These are phyloP conservation scores for Colletotrichum theobromicola DNA, from an alignment of 2,329 filamentous ascomycete species.

Conservation along the genomic window DNA sequence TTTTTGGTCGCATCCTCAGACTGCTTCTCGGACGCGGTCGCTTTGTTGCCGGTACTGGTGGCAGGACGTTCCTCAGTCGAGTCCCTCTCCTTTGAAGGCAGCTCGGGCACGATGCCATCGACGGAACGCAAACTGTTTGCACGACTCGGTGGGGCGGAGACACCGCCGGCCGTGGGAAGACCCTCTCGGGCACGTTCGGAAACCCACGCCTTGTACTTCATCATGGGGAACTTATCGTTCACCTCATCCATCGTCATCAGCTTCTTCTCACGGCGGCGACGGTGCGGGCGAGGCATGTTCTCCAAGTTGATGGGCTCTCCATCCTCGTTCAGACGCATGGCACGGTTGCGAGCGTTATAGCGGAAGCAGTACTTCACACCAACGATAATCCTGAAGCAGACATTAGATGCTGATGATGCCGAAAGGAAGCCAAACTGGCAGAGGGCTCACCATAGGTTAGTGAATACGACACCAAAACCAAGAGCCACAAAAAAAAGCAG, in stretches of 20 bases:
- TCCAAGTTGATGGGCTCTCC: constrained; percentile 89
- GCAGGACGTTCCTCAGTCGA: constrained; percentile 41
- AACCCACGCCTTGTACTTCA: constrained; percentile 97
- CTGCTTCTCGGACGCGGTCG: constrained; percentile 3
- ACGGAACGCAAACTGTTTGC: constrained; percentile 75
- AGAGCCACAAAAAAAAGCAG: constrained; percentile 87
- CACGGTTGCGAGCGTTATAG: constrained; percentile 93
- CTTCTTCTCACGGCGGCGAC: constrained; percentile 93
- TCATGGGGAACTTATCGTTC: constrained; percentile 93
- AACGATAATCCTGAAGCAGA: constrained; percentile 86
- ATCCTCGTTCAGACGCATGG: constrained; percentile 77
- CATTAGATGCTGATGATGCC: neutral
- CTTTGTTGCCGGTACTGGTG: constrained; percentile 3
- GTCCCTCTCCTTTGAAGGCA: constrained; percentile 44
- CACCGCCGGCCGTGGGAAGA: constrained; percentile 82
- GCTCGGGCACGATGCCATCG: constrained; percentile 53
- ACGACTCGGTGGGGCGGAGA: constrained; percentile 75
- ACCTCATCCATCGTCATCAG: constrained; percentile 99
- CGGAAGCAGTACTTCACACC: constrained; percentile 99
- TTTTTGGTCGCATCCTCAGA: neutral
- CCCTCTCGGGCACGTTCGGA: constrained; percentile 83
- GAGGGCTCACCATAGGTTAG: constrained; percentile 86
- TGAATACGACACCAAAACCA: constrained; percentile 97
- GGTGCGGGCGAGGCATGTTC: constrained; percentile 82
- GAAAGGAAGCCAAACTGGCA: neutral